Conservation (phyloP, 2,329 filamentous ascomycete genomes). For the Ceratocystis alfenasii region DNA sequence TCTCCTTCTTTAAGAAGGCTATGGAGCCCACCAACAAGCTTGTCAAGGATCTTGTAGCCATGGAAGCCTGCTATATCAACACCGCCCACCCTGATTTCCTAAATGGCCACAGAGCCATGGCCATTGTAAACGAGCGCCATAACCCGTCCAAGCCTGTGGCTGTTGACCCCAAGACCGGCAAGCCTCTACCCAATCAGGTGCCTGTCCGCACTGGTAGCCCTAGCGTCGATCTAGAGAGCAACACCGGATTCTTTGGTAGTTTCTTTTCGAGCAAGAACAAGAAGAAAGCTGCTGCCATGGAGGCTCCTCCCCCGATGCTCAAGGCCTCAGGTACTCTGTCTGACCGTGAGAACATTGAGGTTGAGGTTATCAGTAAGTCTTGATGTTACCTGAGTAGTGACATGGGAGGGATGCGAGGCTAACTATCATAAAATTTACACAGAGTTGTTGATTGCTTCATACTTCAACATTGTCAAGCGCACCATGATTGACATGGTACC, state of each 20-base stretch:
- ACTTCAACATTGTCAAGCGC: slow-evolving; percentile 94
- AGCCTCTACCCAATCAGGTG: slow-evolving; percentile 60
- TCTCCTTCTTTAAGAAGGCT: slow-evolving; percentile 91
- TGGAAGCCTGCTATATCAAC: slow-evolving; percentile 98
- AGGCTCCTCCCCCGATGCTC: slow-evolving; percentile 78
- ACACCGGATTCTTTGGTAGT: slow-evolving; percentile 86
- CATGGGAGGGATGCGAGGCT: neutral
- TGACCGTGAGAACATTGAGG: slow-evolving; percentile 88
- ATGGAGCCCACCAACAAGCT: slow-evolving; percentile 99
- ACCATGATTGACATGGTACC: slow-evolving; percentile 99
- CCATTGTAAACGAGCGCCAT: slow-evolving; percentile 90
- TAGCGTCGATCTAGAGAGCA: slow-evolving; percentile 44
- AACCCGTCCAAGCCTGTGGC: slow-evolving; percentile 73
- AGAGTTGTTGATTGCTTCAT: slow-evolving; percentile 92
- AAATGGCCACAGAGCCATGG: slow-evolving; percentile 95
- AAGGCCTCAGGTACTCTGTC: slow-evolving; percentile 90
- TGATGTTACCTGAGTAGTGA: too few species aligned
- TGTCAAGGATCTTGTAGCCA: slow-evolving; percentile 78
- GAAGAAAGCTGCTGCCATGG: slow-evolving; percentile 99
- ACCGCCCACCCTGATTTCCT: slow-evolving; percentile 96
- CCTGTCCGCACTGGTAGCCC: slow-evolving; percentile 68
- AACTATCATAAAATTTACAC: slow-evolving; percentile 17
- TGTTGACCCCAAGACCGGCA: slow-evolving; percentile 97
- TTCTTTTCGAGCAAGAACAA: slow-evolving; percentile 99
- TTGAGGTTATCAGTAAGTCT: slow-evolving; percentile 88